A percentile compares a stretch with the other conserved stretches of the same genome.
phyloP scores from a whole-genome alignment of 495 filamentous ascomycete species.

The Penicillium mononematosum region DNA sequence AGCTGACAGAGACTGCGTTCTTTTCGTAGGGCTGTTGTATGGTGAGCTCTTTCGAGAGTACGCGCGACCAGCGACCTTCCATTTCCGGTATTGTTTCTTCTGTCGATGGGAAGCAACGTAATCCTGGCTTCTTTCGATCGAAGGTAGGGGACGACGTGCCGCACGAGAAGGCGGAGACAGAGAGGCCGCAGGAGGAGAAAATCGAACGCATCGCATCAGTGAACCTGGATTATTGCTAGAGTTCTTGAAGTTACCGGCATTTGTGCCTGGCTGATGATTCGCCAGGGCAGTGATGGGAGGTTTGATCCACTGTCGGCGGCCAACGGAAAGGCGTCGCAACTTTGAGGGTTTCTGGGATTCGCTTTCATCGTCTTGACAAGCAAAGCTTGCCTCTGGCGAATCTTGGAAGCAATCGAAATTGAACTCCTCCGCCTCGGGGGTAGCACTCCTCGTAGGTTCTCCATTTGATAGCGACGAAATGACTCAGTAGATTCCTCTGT shows the following conservation, averaged over 20 bases:
- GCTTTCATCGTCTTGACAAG: neutral
- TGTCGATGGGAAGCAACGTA: slow-evolving; percentile 16
- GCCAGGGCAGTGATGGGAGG: slow-evolving; percentile 2
- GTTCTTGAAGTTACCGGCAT: neutral
- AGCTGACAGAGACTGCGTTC: neutral
- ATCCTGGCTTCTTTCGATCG: slow-evolving; percentile 19
- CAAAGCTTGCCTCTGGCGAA: slow-evolving; percentile 8
- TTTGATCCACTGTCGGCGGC: slow-evolving; percentile 4
- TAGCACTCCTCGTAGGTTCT: slow-evolving; percentile 11
- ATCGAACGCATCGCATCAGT: slow-evolving; percentile 19
- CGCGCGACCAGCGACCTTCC: slow-evolving; percentile 16
- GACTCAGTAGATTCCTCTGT: neutral
- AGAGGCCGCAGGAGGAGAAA: slow-evolving; percentile 12
- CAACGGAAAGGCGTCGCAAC: slow-evolving; percentile 8
- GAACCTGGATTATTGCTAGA: neutral
- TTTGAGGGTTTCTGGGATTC: neutral
- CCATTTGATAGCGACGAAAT: neutral
- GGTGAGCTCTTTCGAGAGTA: slow-evolving; percentile 11
- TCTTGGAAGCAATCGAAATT: slow-evolving; percentile 21
- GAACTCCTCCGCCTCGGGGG: slow-evolving; percentile 12
- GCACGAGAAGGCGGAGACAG: slow-evolving; percentile 1
- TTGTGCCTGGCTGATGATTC: neutral
- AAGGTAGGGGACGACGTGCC: slow-evolving; percentile 8
- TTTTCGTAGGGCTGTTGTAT: slow-evolving; percentile 11
- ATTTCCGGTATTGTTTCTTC: slow-evolving; percentile 22